Evolutionary conservation across 768 basidiomycete genomes (phyloP).

Genomic region (Steccherinum ochraceum): DNA sequence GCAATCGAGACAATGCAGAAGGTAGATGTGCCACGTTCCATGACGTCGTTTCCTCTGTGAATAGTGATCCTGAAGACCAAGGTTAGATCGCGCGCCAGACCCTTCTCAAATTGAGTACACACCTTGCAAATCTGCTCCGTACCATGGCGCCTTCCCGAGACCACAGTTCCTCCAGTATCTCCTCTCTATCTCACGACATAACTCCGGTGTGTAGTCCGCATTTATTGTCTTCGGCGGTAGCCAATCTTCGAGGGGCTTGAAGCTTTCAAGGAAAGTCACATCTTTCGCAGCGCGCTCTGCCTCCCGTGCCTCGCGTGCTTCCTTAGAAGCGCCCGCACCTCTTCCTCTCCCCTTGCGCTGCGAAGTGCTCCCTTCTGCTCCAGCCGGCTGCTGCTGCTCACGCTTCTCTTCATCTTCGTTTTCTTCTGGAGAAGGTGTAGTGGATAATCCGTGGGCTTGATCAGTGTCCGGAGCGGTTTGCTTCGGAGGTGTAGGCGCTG

Average conservation of each 20-base stretch:
- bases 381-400: conserved; percentile 8
- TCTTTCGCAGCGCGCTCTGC: conserved; percentile 40
- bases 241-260: conserved; percentile 74
- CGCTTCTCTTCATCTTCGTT: conserved; percentile 10
- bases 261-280: conserved; percentile 56
- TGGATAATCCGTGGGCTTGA: conserved; percentile 1
- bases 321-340: conserved; percentile 26
- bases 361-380: conserved; percentile 20
- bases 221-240: conserved; percentile 66
- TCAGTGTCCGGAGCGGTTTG: not conserved
- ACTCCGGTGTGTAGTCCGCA: conserved; percentile 81
- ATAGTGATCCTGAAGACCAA: conserved; percentile 46
- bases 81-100: not conserved
- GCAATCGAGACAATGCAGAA: conserved; percentile 76
- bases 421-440: not conserved
- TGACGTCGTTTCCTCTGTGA: conserved; percentile 65
- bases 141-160: conserved; percentile 89
- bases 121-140: conserved; percentile 96
- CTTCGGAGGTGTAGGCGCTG: conserved; percentile 3
- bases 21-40: conserved; percentile 97
- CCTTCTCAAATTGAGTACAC: conserved; percentile 17
- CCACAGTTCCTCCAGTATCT: conserved; percentile 91
- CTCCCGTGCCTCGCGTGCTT: conserved; percentile 40
- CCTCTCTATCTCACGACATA: conserved; percentile 82
- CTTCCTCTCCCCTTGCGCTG: conserved; percentile 38